Percentiles rank a stretch among this genome's conserved stretches.
These are phyloP conservation scores for Ophiosphaerella herpotricha DNA, from an alignment of 2,329 filamentous ascomycete genomes.

Conservation along the genomic window DNA sequence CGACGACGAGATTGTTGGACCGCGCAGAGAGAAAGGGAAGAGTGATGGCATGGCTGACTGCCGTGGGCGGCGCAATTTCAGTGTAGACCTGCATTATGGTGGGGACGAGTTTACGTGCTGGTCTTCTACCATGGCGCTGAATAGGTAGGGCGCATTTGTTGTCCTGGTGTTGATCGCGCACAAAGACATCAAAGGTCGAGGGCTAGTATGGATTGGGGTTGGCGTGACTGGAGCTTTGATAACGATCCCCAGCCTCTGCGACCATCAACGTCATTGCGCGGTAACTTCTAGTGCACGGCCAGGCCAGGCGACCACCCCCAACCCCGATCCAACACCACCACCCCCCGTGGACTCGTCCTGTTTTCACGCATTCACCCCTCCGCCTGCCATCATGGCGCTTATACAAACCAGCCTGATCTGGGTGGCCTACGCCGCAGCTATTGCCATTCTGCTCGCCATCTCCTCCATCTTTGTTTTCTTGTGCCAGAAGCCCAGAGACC, in stretches of 20 bases:
- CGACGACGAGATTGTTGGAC: slow-evolving; percentile 84
- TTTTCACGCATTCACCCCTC: background rate
- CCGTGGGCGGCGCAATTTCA: slow-evolving; percentile 90
- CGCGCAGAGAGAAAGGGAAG: slow-evolving; percentile 77
- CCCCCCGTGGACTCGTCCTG: background rate
- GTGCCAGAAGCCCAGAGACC: slow-evolving; percentile 87
- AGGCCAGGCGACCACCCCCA: background rate
- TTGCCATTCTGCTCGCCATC: slow-evolving; percentile 75
- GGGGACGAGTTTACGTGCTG: background rate
- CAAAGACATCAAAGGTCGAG: slow-evolving; percentile 19
- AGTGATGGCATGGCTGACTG: slow-evolving; percentile 84
- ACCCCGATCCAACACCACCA: no score
- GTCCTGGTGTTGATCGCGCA: slow-evolving; percentile 19
- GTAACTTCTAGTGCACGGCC: slow-evolving; percentile 2
- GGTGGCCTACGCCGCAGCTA: slow-evolving; percentile 85
- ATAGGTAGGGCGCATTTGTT: slow-evolving; percentile 6
- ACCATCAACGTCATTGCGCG: slow-evolving; percentile 16
- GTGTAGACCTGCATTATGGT: slow-evolving; percentile 90
- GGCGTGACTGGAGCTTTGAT: slow-evolving; percentile 11
- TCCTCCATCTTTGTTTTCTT: slow-evolving; percentile 86
- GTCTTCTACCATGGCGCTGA: slow-evolving; percentile 21
- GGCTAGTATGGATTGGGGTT: slow-evolving; percentile 1
- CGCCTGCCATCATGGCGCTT: slow-evolving; percentile 60
- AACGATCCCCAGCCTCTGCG: slow-evolving; percentile 5
- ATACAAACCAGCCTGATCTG: slow-evolving; percentile 92